Evolutionary conservation across 192 early-diverging fungal species (phyloP), one percentile per base, ranked within the genome.

Genomic region (Gryganskiella cystojenkinii): DNA sequence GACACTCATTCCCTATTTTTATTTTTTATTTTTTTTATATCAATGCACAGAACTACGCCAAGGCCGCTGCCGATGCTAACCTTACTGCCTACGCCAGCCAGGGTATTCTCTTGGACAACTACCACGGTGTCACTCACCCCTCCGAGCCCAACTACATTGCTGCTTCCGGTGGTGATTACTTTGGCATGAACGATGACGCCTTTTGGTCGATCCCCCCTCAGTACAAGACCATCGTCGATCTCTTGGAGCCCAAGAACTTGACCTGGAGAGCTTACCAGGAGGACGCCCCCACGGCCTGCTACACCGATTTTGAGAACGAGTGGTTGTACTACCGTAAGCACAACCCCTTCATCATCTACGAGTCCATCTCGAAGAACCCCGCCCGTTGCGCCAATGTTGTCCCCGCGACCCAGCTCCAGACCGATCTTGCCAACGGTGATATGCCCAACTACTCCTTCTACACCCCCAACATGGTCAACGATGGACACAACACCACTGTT

Each of bases 61-160:
- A 46, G 56, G 71, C 71, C 4, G 47, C 49, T 44, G 24, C 58
- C 0, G 64, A 66, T 42, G 4, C 58, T 7, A 43, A 4, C 55
- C 34, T 70, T 13, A 10, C 10, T 15, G 15, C 60, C 20, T 62
- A 55, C 52, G 3, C 50, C 22, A 14, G 42, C 22, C 57, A 89
- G 51, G 92, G 88, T 33, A 64, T 80, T n/a, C 55, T 85, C 34
- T 57, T 90, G 51, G 84, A 86, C 67, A 86, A 92, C 81, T 90
- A 85, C 83, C 50, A 78, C 24, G 89, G 72, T 52, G 67, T 84
- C 53, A 68, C 81, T 35, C 90, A 92, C 69, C 91, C 91, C 28
- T 91, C 89, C 42, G 88, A 92, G 73, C 90, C 90, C 59, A 94
- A 94, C 84, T 94, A 94, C 79, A 71, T 92, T 62, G 88, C 89